phyloP scores from a whole-genome alignment of 2,329 filamentous ascomycete genomes.

The Exophiala phaeomuriformis region DNA sequence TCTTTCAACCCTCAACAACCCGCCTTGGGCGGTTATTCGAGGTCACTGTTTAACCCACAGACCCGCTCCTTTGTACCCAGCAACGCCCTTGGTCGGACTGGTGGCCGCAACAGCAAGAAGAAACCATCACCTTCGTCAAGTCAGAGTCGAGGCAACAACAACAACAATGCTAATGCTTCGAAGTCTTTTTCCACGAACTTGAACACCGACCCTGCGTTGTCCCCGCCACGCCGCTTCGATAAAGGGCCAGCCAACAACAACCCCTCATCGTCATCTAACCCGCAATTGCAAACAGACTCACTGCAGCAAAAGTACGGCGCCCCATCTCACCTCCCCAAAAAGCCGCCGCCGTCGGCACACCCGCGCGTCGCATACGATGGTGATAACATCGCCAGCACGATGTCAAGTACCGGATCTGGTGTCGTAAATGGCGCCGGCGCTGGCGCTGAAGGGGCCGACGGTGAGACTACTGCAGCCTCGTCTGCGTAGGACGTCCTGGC shows the following conservation, averaged over 20 bases:
- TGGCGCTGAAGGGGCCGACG: neutral
- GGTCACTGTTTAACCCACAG: conserved; percentile 87
- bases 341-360: conserved; percentile 41
- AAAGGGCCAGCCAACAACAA: conserved; percentile 1
- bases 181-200: conserved; percentile 9
- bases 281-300: conserved; percentile 20
- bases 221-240: conserved; percentile 14
- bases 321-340: conserved; percentile 44
- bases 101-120: conserved; percentile 29
- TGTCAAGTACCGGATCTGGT: neutral
- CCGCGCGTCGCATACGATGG: conserved; percentile 35
- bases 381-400: conserved; percentile 27
- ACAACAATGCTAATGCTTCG: conserved; percentile 18
- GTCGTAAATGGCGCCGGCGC: neutral
- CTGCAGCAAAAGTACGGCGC: conserved; percentile 43
- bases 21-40: conserved; percentile 73
- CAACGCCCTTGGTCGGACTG: conserved; percentile 35
- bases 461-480: neutral
- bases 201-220: neutral
- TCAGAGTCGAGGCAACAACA: conserved; percentile 27
- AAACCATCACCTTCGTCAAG: conserved; percentile 26
- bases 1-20: conserved; percentile 55
- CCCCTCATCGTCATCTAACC: conserved; percentile 9
- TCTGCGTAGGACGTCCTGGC: no score
- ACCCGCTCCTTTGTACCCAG: conserved; percentile 83